Evolutionary conservation across 129 eudicot genomes (phyloP).

Genomic region (Artemisia tridentata): DNA sequence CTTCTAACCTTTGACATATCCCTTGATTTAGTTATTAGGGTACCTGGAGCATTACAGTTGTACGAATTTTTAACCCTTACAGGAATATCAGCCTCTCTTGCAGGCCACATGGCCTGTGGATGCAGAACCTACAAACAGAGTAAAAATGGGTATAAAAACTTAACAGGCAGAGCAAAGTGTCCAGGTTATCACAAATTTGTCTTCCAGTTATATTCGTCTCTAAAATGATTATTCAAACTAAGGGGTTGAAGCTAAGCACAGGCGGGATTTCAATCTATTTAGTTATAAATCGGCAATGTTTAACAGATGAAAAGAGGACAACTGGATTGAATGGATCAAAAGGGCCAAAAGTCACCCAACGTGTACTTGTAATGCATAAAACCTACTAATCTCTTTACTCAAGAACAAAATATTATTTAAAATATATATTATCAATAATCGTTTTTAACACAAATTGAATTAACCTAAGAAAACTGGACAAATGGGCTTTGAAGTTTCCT

Average conservation of each 20-base stretch:
- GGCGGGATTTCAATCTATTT: not conserved
- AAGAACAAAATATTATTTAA: too few species aligned
- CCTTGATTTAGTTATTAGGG: conserved; percentile 78
- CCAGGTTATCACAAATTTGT: not conserved
- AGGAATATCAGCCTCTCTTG: conserved; percentile 91
- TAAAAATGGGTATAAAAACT: not conserved
- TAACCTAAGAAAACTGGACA: too few species aligned
- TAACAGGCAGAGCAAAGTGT: conserved; percentile 4
- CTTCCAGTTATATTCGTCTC: conserved; percentile 5
- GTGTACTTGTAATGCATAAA: too few species aligned
- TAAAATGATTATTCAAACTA: not conserved
- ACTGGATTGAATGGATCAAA: too few species aligned
- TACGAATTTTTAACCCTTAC: conserved; percentile 97
- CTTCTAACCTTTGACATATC: conserved; percentile 80
- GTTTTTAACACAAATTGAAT: too few species aligned
- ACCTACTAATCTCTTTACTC: too few species aligned
- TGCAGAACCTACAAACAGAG: conserved; percentile 67
- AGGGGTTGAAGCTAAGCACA: not conserved
- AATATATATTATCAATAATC: too few species aligned
- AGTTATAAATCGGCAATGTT: not conserved
- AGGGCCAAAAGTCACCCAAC: too few species aligned
- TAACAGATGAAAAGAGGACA: too few species aligned
- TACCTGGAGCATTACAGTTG: conserved; percentile 95
- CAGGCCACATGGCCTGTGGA: conserved; percentile 99
- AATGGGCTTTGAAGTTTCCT: too few species aligned